A percentile compares a stretch with the other conserved stretches of the same genome.
Conservation (phyloP, 2,329 filamentous ascomycete species). For the Exophiala alcalophila region DNA sequence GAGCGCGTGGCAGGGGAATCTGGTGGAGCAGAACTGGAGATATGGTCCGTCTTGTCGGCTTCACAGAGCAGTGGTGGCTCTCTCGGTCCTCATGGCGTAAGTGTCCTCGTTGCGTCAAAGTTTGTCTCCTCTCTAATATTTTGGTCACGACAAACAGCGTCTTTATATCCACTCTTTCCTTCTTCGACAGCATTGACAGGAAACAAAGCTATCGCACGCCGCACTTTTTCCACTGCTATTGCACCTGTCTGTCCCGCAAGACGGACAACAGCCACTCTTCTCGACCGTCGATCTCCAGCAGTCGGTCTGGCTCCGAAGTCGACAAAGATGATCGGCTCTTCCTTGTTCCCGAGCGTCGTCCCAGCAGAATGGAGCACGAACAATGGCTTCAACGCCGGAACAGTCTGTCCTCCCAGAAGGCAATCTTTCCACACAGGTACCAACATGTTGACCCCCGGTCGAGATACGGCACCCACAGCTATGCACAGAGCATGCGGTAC, state of each 20-base stretch:
- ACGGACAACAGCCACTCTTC: neutral
- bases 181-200: constrained; percentile 11
- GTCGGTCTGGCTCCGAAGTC: constrained; percentile 7
- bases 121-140: neutral
- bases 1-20: constrained; percentile 5
- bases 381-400: constrained; percentile 24
- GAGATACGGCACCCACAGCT: constrained; percentile 9
- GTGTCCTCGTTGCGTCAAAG: too few species aligned
- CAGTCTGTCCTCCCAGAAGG: constrained; percentile 23
- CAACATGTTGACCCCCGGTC: constrained; percentile 12
- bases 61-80: constrained; percentile 19
- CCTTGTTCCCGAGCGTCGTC: constrained; percentile 12
- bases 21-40: constrained; percentile 19
- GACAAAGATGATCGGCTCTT: constrained; percentile 15
- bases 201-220: neutral
- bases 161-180: constrained; percentile 10
- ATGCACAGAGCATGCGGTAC: constrained; percentile 13
- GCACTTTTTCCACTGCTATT: constrained; percentile 9
- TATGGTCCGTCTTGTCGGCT: constrained; percentile 18
- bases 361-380: constrained; percentile 17
- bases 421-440: constrained; percentile 21
- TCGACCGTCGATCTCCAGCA: constrained; percentile 9
- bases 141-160: constrained; percentile 2
- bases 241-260: constrained; percentile 2
- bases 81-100: constrained; percentile 21